phyloP scores from a whole-genome alignment of 805 yeast species.

The Ogataea minuta region DNA sequence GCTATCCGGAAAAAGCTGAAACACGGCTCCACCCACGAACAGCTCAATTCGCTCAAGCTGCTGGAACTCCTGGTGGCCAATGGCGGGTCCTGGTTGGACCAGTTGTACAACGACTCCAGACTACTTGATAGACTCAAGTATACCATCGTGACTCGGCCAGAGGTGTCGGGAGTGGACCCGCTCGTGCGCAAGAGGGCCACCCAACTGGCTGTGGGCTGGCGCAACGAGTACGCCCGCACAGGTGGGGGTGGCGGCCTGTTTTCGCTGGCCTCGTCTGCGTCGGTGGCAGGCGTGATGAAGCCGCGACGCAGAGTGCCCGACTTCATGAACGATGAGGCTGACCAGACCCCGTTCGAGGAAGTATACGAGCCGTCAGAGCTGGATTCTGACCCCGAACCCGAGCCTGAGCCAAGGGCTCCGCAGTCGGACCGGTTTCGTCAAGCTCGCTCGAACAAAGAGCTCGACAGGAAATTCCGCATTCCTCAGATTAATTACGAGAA shows the following conservation, averaged over 20 bases:
- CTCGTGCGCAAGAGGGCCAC: conserved; percentile 47
- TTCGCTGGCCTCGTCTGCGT: conserved; percentile 43
- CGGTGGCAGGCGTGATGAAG: conserved; percentile 26
- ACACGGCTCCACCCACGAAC: conserved; percentile 70
- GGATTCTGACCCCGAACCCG: background rate
- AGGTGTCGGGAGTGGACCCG: conserved; percentile 32
- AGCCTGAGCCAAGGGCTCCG: background rate
- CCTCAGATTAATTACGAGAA: conserved; percentile 67
- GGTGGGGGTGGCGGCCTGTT: conserved; percentile 50
- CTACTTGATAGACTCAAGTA: conserved; percentile 60
- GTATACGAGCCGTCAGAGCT: conserved; percentile 22
- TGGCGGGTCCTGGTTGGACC: conserved; percentile 41
- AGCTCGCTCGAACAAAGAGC: conserved; percentile 30
- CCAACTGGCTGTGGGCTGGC: conserved; percentile 66
- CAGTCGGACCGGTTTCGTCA: background rate
- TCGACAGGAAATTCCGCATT: conserved; percentile 52
- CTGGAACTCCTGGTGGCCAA: conserved; percentile 61
- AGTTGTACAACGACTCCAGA: conserved; percentile 64
- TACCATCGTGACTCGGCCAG: conserved; percentile 38
- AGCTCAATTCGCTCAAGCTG: conserved; percentile 58
- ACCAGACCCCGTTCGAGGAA: conserved; percentile 37
- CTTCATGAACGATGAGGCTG: conserved; percentile 55
- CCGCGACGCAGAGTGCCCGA: conserved; percentile 30
- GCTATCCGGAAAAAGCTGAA: conserved; percentile 86
- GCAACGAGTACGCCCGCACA: conserved; percentile 48